phyloP scores from a whole-genome alignment of 2,329 filamentous ascomycete species.

The Torrubiellomyces zombiae region DNA sequence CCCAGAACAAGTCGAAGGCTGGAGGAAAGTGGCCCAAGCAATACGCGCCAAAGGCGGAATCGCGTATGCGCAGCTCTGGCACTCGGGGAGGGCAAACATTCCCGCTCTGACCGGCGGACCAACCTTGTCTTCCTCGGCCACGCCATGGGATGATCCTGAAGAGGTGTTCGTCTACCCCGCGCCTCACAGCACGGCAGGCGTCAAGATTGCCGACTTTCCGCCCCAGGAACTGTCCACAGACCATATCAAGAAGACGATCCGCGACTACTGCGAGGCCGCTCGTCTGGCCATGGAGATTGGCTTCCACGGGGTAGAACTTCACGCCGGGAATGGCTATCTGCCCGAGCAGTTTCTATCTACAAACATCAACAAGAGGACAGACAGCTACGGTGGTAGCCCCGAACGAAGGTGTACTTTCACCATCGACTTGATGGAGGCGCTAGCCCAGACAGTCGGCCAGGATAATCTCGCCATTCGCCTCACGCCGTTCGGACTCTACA shows the following conservation, averaged over 20 bases:
- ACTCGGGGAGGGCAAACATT: conserved; percentile 22
- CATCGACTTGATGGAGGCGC: conserved; percentile 32
- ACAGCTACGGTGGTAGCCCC: conserved; percentile 17
- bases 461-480: conserved; percentile 28
- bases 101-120: conserved; percentile 17
- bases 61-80: conserved; percentile 46
- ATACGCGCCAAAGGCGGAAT: conserved; percentile 44
- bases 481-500: conserved; percentile 32
- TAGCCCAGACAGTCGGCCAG: conserved; percentile 25
- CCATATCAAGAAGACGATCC: conserved; percentile 20
- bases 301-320: conserved; percentile 27
- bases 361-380: conserved; percentile 18
- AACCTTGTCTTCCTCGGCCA: conserved; percentile 21
- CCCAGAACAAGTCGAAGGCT: conserved; percentile 35
- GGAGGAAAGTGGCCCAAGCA: conserved; percentile 40
- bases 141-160: conserved; percentile 27
- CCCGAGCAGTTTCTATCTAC: conserved; percentile 22
- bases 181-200: conserved; percentile 18
- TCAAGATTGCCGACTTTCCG: conserved; percentile 17
- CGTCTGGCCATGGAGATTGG: conserved; percentile 34
- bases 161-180: conserved; percentile 20
- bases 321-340: conserved; percentile 22
- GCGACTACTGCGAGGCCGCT: conserved; percentile 13
- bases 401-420: conserved; percentile 29
- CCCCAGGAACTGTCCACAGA: conserved; percentile 19